These are phyloP conservation scores for Striga asiatica DNA, from an alignment of 257 asterid species.

Conservation along the genomic window DNA sequence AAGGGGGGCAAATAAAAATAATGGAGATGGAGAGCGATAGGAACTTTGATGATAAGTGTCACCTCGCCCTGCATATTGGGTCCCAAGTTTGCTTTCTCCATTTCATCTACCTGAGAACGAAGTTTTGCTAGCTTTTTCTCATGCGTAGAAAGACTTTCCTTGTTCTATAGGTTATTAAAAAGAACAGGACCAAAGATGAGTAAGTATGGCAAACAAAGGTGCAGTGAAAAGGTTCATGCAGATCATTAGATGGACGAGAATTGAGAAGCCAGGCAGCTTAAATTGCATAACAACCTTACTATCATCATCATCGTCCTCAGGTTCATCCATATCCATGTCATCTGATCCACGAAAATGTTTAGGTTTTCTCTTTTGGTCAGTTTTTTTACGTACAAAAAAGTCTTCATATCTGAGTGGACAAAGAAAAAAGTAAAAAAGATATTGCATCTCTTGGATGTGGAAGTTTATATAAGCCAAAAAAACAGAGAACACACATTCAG, in stretches of 20 bases:
- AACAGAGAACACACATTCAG: constrained; percentile 9
- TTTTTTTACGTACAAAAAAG: constrained; percentile 47
- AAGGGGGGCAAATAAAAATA: constrained; percentile 3
- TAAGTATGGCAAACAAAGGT: neutral
- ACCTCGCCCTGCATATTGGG: constrained; percentile 99
- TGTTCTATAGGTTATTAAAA: constrained; percentile 28
- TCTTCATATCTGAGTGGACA: constrained; percentile 58
- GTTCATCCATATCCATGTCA: constrained; percentile 38
- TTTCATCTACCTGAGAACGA: constrained; percentile 54
- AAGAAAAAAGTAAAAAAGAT: constrained; percentile 11
- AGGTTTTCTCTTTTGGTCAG: constrained; percentile 38
- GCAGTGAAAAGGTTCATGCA: neutral
- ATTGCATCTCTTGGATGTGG: neutral
- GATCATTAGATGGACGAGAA: neutral
- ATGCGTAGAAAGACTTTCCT: constrained; percentile 56
- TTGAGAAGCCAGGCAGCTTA: neutral
- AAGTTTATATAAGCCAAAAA: neutral
- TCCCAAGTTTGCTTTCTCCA: constrained; percentile 79
- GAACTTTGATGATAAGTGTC: constrained; percentile 14
- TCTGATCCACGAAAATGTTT: constrained; percentile 36
- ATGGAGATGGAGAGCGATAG: constrained; percentile 5
- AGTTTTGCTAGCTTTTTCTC: constrained; percentile 62
- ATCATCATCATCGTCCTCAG: constrained; percentile 12
- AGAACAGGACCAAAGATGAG: neutral
- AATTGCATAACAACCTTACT: constrained; percentile 27